Percentiles rank a stretch among this genome's conserved stretches.
phyloP scores from a whole-genome alignment of 306 rosid genomes.

The Citrullus amarus region DNA sequence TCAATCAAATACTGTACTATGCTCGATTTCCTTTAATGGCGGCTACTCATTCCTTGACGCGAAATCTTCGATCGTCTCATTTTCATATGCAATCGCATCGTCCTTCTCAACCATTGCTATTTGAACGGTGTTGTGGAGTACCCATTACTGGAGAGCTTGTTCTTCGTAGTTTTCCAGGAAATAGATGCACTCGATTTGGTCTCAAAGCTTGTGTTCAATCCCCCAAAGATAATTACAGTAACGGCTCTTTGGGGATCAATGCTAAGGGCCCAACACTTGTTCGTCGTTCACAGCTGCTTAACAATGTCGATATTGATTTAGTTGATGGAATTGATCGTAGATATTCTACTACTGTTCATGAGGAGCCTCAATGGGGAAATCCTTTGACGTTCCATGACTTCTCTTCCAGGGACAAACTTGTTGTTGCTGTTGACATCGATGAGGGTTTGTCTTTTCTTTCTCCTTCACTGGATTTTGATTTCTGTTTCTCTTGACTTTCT shows the following conservation, averaged over 20 bases:
- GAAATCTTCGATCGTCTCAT: background rate
- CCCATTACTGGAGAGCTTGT: background rate
- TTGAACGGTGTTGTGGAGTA: background rate
- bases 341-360: background rate
- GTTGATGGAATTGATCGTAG: slow-evolving; percentile 6
- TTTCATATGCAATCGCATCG: background rate
- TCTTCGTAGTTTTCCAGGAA: background rate
- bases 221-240: background rate
- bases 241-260: background rate
- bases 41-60: slow-evolving; percentile 2
- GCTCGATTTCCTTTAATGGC: slow-evolving; percentile 7
- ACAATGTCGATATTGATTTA: slow-evolving; percentile 6
- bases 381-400: slow-evolving; percentile 24
- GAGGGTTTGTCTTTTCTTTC: slow-evolving; percentile 48
- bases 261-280: background rate
- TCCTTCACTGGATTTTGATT: background rate
- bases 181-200: background rate
- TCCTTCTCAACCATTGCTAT: background rate
- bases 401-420: slow-evolving; percentile 28
- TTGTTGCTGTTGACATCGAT: slow-evolving; percentile 85
- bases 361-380: slow-evolving; percentile 8
- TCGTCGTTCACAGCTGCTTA: slow-evolving; percentile 3
- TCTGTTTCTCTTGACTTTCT: background rate
- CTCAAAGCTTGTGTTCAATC: slow-evolving; percentile 5
- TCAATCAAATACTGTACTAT: background rate